Conservation (phyloP, 768 basidiomycete genomes). For the Sarcodon aspratus region DNA sequence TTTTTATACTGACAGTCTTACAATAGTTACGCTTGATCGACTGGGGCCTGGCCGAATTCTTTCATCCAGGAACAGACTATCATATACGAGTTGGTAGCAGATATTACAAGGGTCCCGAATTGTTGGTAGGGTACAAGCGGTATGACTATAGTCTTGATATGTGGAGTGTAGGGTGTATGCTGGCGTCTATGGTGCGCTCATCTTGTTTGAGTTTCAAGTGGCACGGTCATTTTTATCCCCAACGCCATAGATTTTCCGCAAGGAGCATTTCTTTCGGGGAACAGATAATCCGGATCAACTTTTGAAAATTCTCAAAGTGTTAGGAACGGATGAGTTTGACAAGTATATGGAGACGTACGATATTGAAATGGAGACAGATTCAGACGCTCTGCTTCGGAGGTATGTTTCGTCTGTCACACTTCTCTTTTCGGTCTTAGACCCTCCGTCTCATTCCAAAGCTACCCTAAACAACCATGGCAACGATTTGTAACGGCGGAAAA, state of each 20-base stretch:
- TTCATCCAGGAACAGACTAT: conserved; percentile 94
- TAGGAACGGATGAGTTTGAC: conserved; percentile 92
- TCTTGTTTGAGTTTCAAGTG: not conserved
- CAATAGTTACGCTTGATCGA: conserved; percentile 86
- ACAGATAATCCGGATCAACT: conserved; percentile 98
- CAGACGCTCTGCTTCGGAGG: conserved; percentile 87
- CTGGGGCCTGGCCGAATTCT: conserved; percentile 98
- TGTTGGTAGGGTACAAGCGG: conserved; percentile 92
- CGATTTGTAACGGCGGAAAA: conserved; percentile 90
- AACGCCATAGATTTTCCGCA: conserved; percentile 77
- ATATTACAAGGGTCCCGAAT: conserved; percentile 96
- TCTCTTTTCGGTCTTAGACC: conserved; percentile 2
- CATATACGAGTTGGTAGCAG: conserved; percentile 94
- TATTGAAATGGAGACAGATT: conserved; percentile 86
- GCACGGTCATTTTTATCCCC: not conserved
- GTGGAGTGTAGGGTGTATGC: conserved; percentile 99
- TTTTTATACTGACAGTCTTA: not conserved
- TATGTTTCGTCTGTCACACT: conserved; percentile 13
- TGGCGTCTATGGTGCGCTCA: conserved; percentile 79
- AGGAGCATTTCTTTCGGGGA: conserved; percentile 99
- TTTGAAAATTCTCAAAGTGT: conserved; percentile 93
- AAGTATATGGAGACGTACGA: conserved; percentile 87
- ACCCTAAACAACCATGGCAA: conserved; percentile 88
- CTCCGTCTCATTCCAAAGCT: conserved; percentile 31
- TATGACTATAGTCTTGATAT: conserved; percentile 97